Base-by-base conservation (phyloP, 1,284 basidiomycete species). In the Lignosus rhinocerotis region DNA sequence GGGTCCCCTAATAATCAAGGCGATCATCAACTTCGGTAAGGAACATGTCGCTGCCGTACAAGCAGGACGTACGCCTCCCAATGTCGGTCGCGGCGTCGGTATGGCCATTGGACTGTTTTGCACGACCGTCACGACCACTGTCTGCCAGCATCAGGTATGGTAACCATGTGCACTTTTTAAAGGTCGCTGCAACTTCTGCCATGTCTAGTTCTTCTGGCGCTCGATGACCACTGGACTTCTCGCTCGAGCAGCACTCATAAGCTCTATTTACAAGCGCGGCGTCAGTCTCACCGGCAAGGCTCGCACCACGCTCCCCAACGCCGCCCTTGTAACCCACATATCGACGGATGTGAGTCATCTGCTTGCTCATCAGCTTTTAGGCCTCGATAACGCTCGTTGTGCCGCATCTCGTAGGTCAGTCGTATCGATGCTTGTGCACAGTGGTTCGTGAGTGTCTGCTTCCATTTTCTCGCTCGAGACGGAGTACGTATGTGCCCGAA, bases 241-340 rank as follows among this genome's bases (percentile, higher is more conserved):
- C 31, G 80, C 84, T 0, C 81, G 92, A 45, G 86, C 86, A 0
- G 85, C 90, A 0, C 78, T 95, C 44, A 92, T 91, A 55, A 81
- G 83, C 44, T 86, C 87, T 0, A 83, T 93, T 25, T 94, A 92
- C 75, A 84, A 86, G 60, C 85, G 89, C 31, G 83, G 87, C 2
- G 80, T 93, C 48, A 74, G 76, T 38, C 76, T 94, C 45, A 85
- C 84, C 0, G 84, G 85, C 6, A 86, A 85, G 66, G 83, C 86
- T n/a, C 78, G 90, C 49, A 80, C 83, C 9, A 76, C 78, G 21
- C 78, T 88, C 52, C 77, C 83, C 2, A 90, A 88, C 66, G 84
- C 90, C 2, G 83, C 84, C 53, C 79, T 94, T 36, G 81, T 92
- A 51, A 91, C 88, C 64, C 88, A 93, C 68, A 83, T 93, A 43